Base-by-base conservation (phyloP, 768 basidiomycete species). In the Plicaturopsis crispa region DNA sequence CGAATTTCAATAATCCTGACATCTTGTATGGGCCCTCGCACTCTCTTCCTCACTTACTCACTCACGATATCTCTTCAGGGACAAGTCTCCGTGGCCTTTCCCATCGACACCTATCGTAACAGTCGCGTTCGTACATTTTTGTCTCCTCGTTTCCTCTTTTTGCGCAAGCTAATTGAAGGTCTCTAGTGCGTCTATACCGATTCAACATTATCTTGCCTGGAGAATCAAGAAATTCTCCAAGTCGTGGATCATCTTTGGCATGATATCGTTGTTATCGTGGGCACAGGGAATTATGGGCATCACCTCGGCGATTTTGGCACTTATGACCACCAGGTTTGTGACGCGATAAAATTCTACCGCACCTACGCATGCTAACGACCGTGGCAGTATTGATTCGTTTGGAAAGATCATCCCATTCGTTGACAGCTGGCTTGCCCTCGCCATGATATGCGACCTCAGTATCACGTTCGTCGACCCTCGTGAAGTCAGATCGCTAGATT, bases 181-280 rank as follows among this genome's bases (percentile, higher is more conserved):
- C n/a, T 17, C 5, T 30, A 59, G 57, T 20, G 55, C 58, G 3
- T 60, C 56, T 2, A 51, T 55, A 23, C 58, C 58, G 6, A 56
- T 58, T 24, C 56, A 60, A 45, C 38, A 54, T 13, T 60, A 52
- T 36, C 50, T 60, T 14, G 50, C 56, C 3, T 58, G 55, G 55
- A 48, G 58, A 13, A 58, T 60, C 30, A 45, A 41, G 24, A 37
- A 46, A 14, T 50, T 58, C 28, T 48, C 56, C 2, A 37, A 43
- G 3, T 56, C 54, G 4, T 44, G 23, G 31, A 37, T 42, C 23
- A 44, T 55, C 2, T 60, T 56, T 28, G 32, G 35, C 14, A 43
- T 23, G 3, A 37, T 57, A n/a, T 24, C 44, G 14, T 21, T 41
- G 2, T 20, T 57, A 18, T 37, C 57, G 7, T 26, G 46, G 6